These are phyloP conservation scores for Plasmodium coatneyi DNA, from an alignment of 169 alveolate species.

Conservation along the genomic window DNA sequence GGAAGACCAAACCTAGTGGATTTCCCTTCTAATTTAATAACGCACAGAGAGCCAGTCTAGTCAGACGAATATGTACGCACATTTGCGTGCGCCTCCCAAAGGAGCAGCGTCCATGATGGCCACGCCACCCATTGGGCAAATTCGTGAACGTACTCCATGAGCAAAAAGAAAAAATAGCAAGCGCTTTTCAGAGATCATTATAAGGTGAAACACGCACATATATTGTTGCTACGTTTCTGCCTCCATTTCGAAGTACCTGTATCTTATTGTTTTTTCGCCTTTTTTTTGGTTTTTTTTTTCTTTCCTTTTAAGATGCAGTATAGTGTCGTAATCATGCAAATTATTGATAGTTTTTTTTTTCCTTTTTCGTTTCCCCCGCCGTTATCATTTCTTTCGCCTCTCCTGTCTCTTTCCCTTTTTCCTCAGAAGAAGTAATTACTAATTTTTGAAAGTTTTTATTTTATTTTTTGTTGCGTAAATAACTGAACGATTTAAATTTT, in stretches of 20 bases:
- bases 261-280: neutral
- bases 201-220: neutral
- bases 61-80: neutral
- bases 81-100: neutral
- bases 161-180: neutral
- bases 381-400: neutral
- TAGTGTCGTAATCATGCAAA: neutral
- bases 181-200: neutral
- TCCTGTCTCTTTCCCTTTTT: neutral
- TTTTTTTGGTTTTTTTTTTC: no score
- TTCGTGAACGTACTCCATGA: neutral
- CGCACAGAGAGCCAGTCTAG: neutral
- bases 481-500: neutral
- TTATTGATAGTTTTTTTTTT: no score
- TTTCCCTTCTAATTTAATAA: neutral
- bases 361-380: neutral
- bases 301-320: neutral
- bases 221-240: neutral
- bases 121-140: neutral
- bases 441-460: neutral
- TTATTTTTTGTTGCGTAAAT: conserved; percentile 1
- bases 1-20: neutral
- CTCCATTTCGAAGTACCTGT: neutral
- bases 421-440: neutral
- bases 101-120: neutral